These are phyloP conservation scores for Clarkia xantiana DNA, from an alignment of 345 rosid species.

Conservation along the genomic window DNA sequence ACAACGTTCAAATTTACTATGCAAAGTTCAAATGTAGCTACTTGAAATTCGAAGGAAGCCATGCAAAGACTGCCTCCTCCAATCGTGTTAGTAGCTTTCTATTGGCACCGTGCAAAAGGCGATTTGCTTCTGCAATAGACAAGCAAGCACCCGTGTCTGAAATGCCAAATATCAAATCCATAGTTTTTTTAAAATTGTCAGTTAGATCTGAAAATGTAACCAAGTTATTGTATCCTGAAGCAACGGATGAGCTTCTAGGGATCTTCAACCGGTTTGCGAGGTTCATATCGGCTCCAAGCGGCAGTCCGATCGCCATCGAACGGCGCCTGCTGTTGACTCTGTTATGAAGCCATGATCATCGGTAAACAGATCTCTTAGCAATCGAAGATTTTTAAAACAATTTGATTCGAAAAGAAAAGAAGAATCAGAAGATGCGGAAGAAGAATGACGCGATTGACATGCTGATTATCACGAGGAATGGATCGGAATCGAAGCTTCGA, in stretches of 20 bases:
- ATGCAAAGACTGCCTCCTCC: constrained; percentile 5
- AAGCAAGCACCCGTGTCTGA: constrained; percentile 16
- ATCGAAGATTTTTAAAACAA: too few relatives aligned
- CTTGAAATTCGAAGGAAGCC: constrained; percentile 17
- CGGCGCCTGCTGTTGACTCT: constrained; percentile 20
- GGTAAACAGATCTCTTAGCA: too few relatives aligned
- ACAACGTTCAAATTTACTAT: neutral
- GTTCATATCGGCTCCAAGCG: constrained; percentile 20
- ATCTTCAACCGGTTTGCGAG: constrained; percentile 6
- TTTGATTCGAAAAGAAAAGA: too few relatives aligned
- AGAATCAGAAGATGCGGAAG: too few relatives aligned
- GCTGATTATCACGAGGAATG: too few relatives aligned
- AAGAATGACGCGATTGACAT: too few relatives aligned
- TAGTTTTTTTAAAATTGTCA: too few relatives aligned
- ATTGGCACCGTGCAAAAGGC: constrained; percentile 14
- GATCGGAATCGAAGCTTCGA: too few relatives aligned
- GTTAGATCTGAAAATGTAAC: constrained; percentile 4
- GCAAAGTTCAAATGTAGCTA: constrained; percentile 10
- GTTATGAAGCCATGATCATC: constrained; percentile 9
- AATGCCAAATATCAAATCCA: neutral
- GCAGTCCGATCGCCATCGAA: constrained; percentile 17
- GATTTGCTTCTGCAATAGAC: constrained; percentile 2
- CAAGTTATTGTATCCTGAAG: constrained; percentile 11
- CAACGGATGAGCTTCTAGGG: constrained; percentile 1
- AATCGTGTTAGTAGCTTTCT: constrained; percentile 5